These are phyloP conservation scores for Aureobasidium musti DNA, from an alignment of 2,329 filamentous ascomycete genomes.

Conservation along the genomic window DNA sequence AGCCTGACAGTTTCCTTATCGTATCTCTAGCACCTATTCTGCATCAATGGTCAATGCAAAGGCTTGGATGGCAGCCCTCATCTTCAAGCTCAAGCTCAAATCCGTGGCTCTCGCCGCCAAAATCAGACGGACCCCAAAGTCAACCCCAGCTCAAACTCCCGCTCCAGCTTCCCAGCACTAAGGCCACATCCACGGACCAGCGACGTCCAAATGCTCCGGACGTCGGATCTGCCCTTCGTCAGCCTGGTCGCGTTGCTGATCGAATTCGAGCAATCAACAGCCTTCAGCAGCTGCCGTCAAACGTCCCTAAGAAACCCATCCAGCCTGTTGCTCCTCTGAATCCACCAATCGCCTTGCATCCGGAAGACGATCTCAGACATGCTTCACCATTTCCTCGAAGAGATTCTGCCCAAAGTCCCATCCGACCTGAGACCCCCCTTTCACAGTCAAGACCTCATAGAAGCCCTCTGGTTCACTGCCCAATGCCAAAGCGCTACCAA, in stretches of 20 bases:
- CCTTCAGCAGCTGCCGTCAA: constrained; percentile 15
- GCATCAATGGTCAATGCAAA: constrained; percentile 25
- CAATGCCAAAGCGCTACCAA: constrained; percentile 28
- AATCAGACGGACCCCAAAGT: constrained; percentile 17
- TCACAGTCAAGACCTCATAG: constrained; percentile 18
- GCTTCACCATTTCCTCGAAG: constrained; percentile 30
- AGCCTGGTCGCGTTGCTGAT: constrained; percentile 30
- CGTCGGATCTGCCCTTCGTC: not conserved
- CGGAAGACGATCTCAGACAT: not conserved
- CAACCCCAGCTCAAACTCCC: not conserved
- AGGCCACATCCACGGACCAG: not conserved
- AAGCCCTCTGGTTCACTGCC: constrained; percentile 28
- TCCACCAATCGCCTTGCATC: not conserved
- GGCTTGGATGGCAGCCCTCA: not conserved
- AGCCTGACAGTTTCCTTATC: constrained; percentile 8
- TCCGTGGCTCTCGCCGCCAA: constrained; percentile 15
- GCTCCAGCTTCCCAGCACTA: not conserved
- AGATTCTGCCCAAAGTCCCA: constrained; percentile 13
- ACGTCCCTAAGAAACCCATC: not conserved
- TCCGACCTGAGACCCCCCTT: constrained; percentile 3
- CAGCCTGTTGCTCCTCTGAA: not conserved
- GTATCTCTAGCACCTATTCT: constrained; percentile 8
- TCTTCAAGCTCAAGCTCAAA: constrained; percentile 24
- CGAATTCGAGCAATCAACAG: constrained; percentile 31
- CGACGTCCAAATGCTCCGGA: not conserved